A percentile compares a stretch with the other conserved stretches of the same genome.
These are phyloP conservation scores for Apodospora peruviana DNA, from an alignment of 495 filamentous ascomycete genomes.

Conservation along the genomic window DNA sequence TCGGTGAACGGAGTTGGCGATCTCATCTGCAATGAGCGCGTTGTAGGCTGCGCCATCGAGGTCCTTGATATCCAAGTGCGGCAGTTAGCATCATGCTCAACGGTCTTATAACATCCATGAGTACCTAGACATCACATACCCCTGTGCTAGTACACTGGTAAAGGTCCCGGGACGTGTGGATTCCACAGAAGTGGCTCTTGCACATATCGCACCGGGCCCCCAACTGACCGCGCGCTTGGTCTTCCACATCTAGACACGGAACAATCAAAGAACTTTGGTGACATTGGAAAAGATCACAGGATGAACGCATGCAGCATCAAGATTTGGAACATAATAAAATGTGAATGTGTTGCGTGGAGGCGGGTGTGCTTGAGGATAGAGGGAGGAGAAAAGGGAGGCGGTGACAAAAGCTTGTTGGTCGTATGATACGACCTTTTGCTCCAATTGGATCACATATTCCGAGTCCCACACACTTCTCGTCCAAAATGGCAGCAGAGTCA, in stretches of 20 bases:
- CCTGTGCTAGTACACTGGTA: not conserved
- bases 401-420: too few species aligned
- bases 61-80: not conserved
- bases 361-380: too few species aligned
- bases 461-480: too few species aligned
- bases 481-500: too few species aligned
- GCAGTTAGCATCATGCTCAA: constrained; percentile 1
- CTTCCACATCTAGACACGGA: not conserved
- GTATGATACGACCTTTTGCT: too few species aligned
- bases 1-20: not conserved
- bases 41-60: not conserved
- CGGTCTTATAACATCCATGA: not conserved
- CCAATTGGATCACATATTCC: too few species aligned
- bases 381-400: too few species aligned
- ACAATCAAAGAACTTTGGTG: not conserved
- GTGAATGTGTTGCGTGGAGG: too few species aligned
- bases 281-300: too few species aligned
- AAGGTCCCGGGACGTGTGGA: not conserved
- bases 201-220: not conserved
- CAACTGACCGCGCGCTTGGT: not conserved
- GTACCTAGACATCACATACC: not conserved
- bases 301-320: too few species aligned
- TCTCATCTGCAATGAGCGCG: not conserved
- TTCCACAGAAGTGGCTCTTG: not conserved
- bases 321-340: too few species aligned